Percentiles rank a stretch among this genome's conserved stretches.
Conservation (phyloP, 2,329 filamentous ascomycete genomes). For the Epichloe amarillans region DNA sequence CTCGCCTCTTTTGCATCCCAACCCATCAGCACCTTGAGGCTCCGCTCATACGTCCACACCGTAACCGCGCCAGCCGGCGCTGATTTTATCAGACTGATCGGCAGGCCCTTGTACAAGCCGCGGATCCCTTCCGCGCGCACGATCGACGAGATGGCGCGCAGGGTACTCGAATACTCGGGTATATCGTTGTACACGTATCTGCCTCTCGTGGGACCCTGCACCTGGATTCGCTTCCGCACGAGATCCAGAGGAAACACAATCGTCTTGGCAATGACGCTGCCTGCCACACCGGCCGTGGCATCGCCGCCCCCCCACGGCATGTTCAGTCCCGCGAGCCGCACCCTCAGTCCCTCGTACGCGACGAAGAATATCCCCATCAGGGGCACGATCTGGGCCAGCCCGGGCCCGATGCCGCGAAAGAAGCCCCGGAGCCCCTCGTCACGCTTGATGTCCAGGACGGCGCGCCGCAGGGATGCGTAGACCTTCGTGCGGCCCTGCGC, state of each 20-base stretch:
- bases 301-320: constrained; percentile 67
- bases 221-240: constrained; percentile 83
- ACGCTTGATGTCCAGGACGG: constrained; percentile 57
- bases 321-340: constrained; percentile 39
- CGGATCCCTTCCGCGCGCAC: constrained; percentile 58
- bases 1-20: constrained; percentile 18
- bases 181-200: constrained; percentile 79
- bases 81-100: constrained; percentile 81
- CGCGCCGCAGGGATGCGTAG: constrained; percentile 58
- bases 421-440: constrained; percentile 70
- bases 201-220: constrained; percentile 75
- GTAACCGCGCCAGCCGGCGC: constrained; percentile 87
- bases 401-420: constrained; percentile 75
- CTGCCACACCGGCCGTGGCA: constrained; percentile 67
- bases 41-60: constrained; percentile 86
- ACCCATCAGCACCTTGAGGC: constrained; percentile 44
- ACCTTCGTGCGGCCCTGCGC: constrained; percentile 72
- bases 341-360: constrained; percentile 64
- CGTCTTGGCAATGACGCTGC: constrained; percentile 74
- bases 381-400: constrained; percentile 76
- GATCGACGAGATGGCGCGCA: constrained; percentile 54
- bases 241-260: constrained; percentile 86
- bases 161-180: constrained; percentile 62
- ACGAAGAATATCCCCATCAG: constrained; percentile 97
- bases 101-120: constrained; percentile 77